A percentile compares a stretch with the other conserved stretches of the same genome.
phyloP scores from a whole-genome alignment of 345 rosid genomes.

The thale cress (Arabidopsis thaliana) region DNA sequence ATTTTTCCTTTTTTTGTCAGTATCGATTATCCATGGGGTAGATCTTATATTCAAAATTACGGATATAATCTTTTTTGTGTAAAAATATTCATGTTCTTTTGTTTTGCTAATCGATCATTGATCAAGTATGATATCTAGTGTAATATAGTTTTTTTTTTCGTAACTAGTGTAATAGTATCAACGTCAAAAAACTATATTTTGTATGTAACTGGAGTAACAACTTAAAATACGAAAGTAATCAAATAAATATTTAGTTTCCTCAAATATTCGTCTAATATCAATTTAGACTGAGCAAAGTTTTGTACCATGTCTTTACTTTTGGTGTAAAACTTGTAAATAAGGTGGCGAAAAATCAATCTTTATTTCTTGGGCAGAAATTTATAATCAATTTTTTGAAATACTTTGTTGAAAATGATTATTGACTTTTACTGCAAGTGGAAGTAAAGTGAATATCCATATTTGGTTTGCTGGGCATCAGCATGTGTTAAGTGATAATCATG shows the following conservation, averaged over 20 bases:
- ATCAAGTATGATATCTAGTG: too few relatives aligned
- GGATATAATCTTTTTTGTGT: too few relatives aligned
- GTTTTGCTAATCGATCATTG: too few relatives aligned
- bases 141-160: too few relatives aligned
- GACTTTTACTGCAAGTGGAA: conserved; percentile 39
- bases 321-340: conserved; percentile 10
- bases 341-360: not conserved
- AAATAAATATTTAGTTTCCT: not conserved
- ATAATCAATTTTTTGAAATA: not conserved
- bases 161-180: too few relatives aligned
- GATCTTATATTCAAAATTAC: not conserved
- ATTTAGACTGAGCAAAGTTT: not conserved
- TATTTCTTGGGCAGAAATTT: not conserved
- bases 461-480: conserved; percentile 11
- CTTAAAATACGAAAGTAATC: too few relatives aligned
- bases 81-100: too few relatives aligned
- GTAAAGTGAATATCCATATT: conserved; percentile 36
- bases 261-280: not conserved
- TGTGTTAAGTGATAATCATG: conserved; percentile 32
- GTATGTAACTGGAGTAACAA: too few relatives aligned
- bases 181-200: too few relatives aligned
- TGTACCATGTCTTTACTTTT: not conserved
- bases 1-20: not conserved
- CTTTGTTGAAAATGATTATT: conserved; percentile 14
- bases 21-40: not conserved